Evolutionary conservation across 495 filamentous ascomycete species (phyloP), one percentile per base, ranked within the genome.

Genomic region (Penicillium mononematosum): DNA sequence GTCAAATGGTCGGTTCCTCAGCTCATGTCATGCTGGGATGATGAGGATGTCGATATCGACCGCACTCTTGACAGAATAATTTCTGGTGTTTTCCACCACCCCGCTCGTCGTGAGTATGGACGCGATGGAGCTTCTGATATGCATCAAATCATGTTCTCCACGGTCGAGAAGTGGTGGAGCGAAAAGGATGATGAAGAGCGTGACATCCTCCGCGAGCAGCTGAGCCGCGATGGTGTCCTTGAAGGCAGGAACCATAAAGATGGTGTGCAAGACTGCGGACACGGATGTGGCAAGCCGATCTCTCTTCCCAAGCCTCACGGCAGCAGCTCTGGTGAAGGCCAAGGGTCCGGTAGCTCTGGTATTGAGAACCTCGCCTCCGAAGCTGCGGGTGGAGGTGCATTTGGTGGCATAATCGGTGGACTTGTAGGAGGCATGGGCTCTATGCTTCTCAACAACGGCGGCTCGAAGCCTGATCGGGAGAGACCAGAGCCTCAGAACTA

Each of bases 81-180:
- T 64, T 79, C 83, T 51, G 90, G 90, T 42, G 82, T 94, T 4
- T 89, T 96, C 65, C 91, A 96, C 65, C 92, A 96, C 70, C 92
- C 92, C 2, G 88, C 89, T 42, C 83, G 88, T 31, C 83, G 84
- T 39, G 69, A 83, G 29, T 78, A 78, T 67, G 89, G 89, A 20
- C 76, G 87, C 19, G 88, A 92, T 66, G 89, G 88, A 14, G 87
- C 87, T 17, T 63, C 66, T 10, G 88, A 95, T 58, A 87, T 90
- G 24, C 87, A 91, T 44, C 64, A 73, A 19, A 77, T 83, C 57
- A 93, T 96, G 88, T 96, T 92, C 70, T 70, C 72, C 14, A 85
- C 85, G 10, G 85, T 96, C 16, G 75, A 88, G 69, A 72, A 86
- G 58, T 96, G 91, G 92, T 96, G 92, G 92, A 59, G 72, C 19